Base-by-base conservation (phyloP, 306 rosid species). In the Pyrus pyrifolia region DNA sequence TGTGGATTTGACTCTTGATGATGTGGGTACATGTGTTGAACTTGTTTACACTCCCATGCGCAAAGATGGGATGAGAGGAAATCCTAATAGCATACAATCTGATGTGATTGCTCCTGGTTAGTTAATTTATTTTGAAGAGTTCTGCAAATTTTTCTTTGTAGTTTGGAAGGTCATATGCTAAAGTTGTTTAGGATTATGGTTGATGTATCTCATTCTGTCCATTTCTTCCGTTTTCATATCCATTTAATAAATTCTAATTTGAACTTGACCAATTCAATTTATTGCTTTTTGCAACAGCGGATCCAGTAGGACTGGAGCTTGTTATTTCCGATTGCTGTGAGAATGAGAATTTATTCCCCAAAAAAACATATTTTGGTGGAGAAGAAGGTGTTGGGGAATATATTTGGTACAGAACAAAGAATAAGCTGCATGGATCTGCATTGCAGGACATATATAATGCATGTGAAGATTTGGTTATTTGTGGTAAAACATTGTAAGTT, bases 331-430 rank as follows among this genome's bases (percentile, higher is more conserved):
- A 91, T 38, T 89, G 99, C 79, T 79, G 79, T 11, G 96, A 95
- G 82, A 86, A 78, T 66, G 75, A 69, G 77, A 91, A 84, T 76
- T 68, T 88, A 62, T 76, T 80, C 74, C 97, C 93, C 4, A 42
- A 58, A 51, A 89, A 82, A 79, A 76, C 69, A 61, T 95, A 95
- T 91, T 89, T 95, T 79, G 99, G 99, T 52, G 99, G 99, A 68
- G 88, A 88, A 74, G 97, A 95, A 86, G 99, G 96, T 64, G 79
- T 75, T 88, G 97, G 99, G 74, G 87, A 90, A 82, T 92, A 84
- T 78, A 68, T 85, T 79, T 95, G 98, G 99, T 95, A 87, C 80
- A 81, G 82, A 78, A 76, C 91, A 73, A 82, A 79, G 70, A 82
- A 81, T 82, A 90, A 85, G 86, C 86, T 90, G 78, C 89, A 87